Evolutionary conservation across 805 yeast species (phyloP).

Genomic region (Grigorovia jiainica): DNA sequence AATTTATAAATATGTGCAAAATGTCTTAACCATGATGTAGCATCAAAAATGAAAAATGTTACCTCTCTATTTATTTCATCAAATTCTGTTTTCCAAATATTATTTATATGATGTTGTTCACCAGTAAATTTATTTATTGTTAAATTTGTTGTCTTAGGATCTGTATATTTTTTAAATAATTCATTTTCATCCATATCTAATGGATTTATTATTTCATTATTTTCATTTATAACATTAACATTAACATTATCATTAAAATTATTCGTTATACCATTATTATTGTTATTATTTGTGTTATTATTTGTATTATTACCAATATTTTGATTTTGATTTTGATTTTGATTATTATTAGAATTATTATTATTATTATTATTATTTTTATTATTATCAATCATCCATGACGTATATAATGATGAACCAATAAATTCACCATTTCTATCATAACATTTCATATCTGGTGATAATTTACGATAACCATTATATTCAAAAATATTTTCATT

Average conservation of each 20-base stretch:
- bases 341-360: not conserved
- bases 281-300: not conserved
- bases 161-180: constrained; percentile 14
- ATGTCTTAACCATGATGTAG: constrained; percentile 73
- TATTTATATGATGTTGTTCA: constrained; percentile 1
- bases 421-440: constrained; percentile 28
- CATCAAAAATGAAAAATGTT: constrained; percentile 58
- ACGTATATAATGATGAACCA: constrained; percentile 27
- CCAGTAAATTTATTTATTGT: constrained; percentile 1
- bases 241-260: not conserved
- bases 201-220: not conserved
- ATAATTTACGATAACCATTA: constrained; percentile 24
- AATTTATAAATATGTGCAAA: constrained; percentile 70
- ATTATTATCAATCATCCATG: constrained; percentile 12
- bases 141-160: constrained; percentile 1
- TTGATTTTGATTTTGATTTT: not conserved
- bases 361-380: not conserved
- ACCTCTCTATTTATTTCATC: constrained; percentile 41
- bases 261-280: not conserved
- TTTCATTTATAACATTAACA: not conserved
- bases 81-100: not conserved
- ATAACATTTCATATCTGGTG: constrained; percentile 21
- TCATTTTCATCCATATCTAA: constrained; percentile 3
- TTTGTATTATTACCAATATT: not conserved
- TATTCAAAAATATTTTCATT: constrained; percentile 26